Evolutionary conservation across 257 asterid species (phyloP).

Genomic region (Paulownia fortunei): DNA sequence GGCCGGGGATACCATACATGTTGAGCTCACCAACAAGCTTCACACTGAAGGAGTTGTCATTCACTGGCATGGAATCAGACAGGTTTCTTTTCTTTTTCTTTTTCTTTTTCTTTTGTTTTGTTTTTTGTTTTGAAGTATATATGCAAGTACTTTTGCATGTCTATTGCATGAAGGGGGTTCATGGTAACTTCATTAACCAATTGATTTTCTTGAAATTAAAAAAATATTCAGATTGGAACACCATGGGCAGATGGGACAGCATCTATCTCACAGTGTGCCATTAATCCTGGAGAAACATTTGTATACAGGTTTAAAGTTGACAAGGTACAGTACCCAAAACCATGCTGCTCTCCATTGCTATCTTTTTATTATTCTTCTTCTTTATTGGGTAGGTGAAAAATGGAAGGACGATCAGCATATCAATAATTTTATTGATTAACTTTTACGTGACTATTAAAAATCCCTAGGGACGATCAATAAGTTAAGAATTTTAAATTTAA

Average conservation of each 20-base stretch:
- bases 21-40: conserved; percentile 72
- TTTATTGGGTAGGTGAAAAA: background rate
- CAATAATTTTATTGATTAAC: too few species aligned
- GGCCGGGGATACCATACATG: conserved; percentile 64
- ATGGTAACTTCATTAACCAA: background rate
- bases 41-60: conserved; percentile 76
- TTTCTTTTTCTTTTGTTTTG: background rate
- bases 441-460: too few species aligned
- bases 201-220: background rate
- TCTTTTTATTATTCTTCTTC: background rate
- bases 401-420: background rate
- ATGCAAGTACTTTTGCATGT: conserved; percentile 22
- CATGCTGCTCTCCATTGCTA: too few species aligned
- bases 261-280: conserved; percentile 81
- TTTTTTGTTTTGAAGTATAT: background rate
- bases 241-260: conserved; percentile 98
- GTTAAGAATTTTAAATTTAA: background rate
- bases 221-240: conserved; percentile 62
- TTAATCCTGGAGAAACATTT: conserved; percentile 77
- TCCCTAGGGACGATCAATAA: background rate
- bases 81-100: conserved; percentile 43
- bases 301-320: conserved; percentile 64
- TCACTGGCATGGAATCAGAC: conserved; percentile 93
- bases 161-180: conserved; percentile 6
- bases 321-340: conserved; percentile 49